Base-by-base conservation (phyloP, 108 stramenopile genomes). In the Cylindrotheca fusiformis region DNA sequence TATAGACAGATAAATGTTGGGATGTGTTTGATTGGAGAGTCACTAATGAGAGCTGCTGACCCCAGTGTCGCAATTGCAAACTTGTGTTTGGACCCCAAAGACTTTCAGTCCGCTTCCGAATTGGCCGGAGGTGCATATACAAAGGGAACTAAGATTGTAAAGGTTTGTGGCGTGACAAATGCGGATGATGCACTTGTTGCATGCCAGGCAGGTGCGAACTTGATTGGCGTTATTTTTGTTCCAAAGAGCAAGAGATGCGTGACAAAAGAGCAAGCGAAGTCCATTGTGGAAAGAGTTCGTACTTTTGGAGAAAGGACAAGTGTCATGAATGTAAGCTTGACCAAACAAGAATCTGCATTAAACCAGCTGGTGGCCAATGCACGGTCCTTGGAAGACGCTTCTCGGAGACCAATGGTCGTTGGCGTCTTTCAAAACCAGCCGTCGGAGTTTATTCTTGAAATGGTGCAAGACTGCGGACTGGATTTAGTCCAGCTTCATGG, bases 401-500 rank as follows among this genome's bases (percentile, higher is more conserved):
- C 84, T 4, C 75, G 72, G 46, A 70, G 87, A 25, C 97, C 95
- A 1, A 54, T 95, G 26, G 90, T 95, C 3, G 94, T 97, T 51
- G 99, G 99, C 14, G 97, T 99, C 21, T 98, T 98, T 76, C 96
- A 96, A 64, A 95, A 97, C 79, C 96, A 97, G 74, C 55, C 84
- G 1, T 28, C 86, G 21, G 85, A 84, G 18, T 89, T 79, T 53
- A 79, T 99, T 26, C 75, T 61, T 12, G 71, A 81, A 63, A 82
- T 84, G 67, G 96, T 93, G 0, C 78, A 85, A 4, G 68, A 68
- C 3, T 88, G 88, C 54, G 97, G 97, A 3, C 67, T 99, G 23
- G 99, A 99, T 69, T 60, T 99, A 69, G 90, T 97, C 0, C 99
- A 99, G 72, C 81, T 99, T 55, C 99, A 99, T 58, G 97, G 99